Evolutionary conservation across 345 rosid species (phyloP).

Genomic region (Moringa oleifera): DNA sequence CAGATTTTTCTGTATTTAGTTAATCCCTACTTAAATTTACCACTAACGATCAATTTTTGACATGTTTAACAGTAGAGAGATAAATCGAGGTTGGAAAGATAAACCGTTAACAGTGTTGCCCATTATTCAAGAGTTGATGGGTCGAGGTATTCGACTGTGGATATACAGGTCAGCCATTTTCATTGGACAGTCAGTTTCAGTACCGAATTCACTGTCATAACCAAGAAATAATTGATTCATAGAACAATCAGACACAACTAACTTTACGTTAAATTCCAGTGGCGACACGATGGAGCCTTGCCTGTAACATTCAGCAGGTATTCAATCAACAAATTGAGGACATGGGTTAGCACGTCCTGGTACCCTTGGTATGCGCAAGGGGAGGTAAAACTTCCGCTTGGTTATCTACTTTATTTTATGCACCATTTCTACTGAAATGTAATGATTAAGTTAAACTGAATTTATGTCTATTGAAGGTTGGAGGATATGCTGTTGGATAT

Average conservation of each 20-base stretch:
- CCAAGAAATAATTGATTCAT: no score
- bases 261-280: background rate
- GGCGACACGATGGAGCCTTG: slow-evolving; percentile 22
- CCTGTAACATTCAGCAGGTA: slow-evolving; percentile 19
- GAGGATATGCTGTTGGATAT: slow-evolving; percentile 20
- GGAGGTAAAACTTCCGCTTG: slow-evolving; percentile 14
- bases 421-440: background rate
- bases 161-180: slow-evolving; percentile 9
- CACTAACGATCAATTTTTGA: no score
- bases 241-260: no score
- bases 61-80: slow-evolving; percentile 13
- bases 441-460: background rate
- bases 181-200: no score
- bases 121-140: slow-evolving; percentile 22
- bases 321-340: slow-evolving; percentile 10
- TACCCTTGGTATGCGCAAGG: slow-evolving; percentile 19
- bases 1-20: no score
- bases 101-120: slow-evolving; percentile 16
- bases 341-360: slow-evolving; percentile 6
- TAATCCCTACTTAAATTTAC: no score
- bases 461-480: background rate
- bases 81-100: slow-evolving; percentile 18
- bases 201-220: no score
- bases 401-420: background rate
- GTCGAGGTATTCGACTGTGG: slow-evolving; percentile 10